Conservation (phyloP, 1,284 basidiomycete genomes). For the Pascua sp. region DNA sequence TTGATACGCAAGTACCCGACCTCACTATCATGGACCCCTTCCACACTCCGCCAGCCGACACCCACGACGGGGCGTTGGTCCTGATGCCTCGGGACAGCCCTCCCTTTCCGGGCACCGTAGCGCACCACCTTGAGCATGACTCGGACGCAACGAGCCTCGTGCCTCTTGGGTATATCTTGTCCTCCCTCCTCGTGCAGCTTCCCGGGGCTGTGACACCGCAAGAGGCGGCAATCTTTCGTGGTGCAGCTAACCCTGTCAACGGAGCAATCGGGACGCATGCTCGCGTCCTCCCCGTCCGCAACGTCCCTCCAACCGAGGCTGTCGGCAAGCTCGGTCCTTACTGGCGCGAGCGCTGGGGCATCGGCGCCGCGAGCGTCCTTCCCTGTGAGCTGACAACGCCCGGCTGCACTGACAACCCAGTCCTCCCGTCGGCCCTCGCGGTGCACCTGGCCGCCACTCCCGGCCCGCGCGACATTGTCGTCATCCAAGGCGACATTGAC, state of each 20-base stretch:
- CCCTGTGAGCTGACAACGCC: background rate
- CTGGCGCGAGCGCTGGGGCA: slow-evolving; percentile 2
- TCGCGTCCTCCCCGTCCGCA: background rate
- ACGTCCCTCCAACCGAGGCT: background rate
- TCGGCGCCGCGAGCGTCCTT: background rate
- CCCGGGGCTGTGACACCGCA: slow-evolving; percentile 1
- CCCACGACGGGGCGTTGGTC: too few species aligned
- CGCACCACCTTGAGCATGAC: background rate
- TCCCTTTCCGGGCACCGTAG: background rate
- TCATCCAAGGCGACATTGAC: slow-evolving; percentile 8
- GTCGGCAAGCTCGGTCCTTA: background rate
- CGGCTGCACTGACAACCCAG: background rate
- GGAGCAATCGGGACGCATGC: background rate
- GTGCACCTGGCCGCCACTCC: background rate
- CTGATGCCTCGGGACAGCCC: background rate
- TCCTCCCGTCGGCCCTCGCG: slow-evolving; percentile 4
- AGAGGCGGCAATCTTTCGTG: background rate
- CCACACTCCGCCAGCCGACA: background rate
- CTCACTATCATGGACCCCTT: slow-evolving; percentile 1
- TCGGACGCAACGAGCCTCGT: background rate
- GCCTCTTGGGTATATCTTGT: slow-evolving; percentile 1
- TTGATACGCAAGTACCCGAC: background rate
- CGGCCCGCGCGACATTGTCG: slow-evolving; percentile 1
- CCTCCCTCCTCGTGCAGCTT: slow-evolving; percentile 1
- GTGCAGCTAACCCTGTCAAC: background rate